Conservation (phyloP, 1,284 basidiomycete species). For the Tilletiaria anomala region DNA sequence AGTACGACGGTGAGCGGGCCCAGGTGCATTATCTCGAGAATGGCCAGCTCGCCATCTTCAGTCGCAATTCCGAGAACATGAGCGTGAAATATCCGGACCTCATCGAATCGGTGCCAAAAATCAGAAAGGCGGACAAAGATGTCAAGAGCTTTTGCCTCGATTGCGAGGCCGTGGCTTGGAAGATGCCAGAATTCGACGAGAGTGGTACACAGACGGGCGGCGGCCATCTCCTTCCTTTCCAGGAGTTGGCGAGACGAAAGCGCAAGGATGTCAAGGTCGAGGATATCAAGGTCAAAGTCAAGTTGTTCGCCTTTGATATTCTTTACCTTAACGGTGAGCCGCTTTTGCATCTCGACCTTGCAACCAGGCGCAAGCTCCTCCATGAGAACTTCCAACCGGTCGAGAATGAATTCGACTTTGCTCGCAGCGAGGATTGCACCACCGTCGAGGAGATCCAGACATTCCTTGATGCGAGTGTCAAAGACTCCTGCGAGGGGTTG, state of each 20-base stretch:
- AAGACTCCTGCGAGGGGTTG: slow-evolving; percentile 92
- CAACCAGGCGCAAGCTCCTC: slow-evolving; percentile 57
- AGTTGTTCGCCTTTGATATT: slow-evolving; percentile 87
- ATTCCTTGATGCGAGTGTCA: slow-evolving; percentile 90
- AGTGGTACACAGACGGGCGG: slow-evolving; percentile 8
- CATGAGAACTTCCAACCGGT: slow-evolving; percentile 67
- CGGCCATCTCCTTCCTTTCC: slow-evolving; percentile 76
- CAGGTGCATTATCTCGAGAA: slow-evolving; percentile 44
- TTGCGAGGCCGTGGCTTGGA: slow-evolving; percentile 90
- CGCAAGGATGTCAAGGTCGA: slow-evolving; percentile 93
- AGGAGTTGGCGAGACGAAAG: slow-evolving; percentile 85
- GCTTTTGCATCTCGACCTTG: slow-evolving; percentile 8
- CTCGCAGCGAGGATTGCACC: slow-evolving; percentile 73
- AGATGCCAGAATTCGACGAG: slow-evolving; percentile 46
- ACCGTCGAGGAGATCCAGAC: slow-evolving; percentile 84
- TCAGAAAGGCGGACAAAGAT: slow-evolving; percentile 41
- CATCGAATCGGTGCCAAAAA: slow-evolving; percentile 75
- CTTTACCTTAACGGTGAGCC: slow-evolving; percentile 77
- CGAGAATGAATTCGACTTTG: slow-evolving; percentile 80
- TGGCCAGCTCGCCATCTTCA: slow-evolving; percentile 62
- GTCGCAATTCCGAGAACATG: slow-evolving; percentile 98
- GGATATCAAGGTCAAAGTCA: slow-evolving; percentile 89
- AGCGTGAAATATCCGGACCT: slow-evolving; percentile 97
- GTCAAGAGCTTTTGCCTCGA: slow-evolving; percentile 85
- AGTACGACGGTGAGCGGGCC: slow-evolving; percentile 96